phyloP scores from a whole-genome alignment of 2,329 filamentous ascomycete genomes.

The Exophiala oligosperma region DNA sequence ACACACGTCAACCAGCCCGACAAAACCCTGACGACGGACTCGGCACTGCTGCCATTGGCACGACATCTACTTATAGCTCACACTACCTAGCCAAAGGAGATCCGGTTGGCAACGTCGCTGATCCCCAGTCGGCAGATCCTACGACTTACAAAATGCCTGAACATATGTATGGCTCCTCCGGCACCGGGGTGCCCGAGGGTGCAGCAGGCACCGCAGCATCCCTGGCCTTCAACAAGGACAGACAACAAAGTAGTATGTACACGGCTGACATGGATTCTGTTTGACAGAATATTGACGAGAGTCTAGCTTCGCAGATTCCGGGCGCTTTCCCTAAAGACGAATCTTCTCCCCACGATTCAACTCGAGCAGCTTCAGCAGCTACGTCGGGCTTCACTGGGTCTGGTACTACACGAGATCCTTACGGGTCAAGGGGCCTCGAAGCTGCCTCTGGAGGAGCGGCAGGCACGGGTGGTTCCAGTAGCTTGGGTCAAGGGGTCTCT shows the following conservation, averaged over 20 bases:
- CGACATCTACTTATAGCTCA: slow-evolving; percentile 27
- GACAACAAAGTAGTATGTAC: slow-evolving; percentile 15
- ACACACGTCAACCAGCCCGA: not conserved
- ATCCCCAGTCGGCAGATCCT: slow-evolving; percentile 24
- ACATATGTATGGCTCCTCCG: slow-evolving; percentile 14
- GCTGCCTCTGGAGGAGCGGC: not conserved
- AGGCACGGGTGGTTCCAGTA: not conserved
- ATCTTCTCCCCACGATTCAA: slow-evolving; percentile 2
- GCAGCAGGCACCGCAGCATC: slow-evolving; percentile 18
- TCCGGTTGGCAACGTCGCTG: slow-evolving; percentile 19
- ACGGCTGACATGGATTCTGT: not conserved
- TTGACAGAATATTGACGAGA: not conserved
- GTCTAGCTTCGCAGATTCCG: slow-evolving; percentile 22
- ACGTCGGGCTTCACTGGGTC: not conserved
- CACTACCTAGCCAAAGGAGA: slow-evolving; percentile 22
- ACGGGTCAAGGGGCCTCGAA: not conserved
- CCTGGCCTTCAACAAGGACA: slow-evolving; percentile 16
- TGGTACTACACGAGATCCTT: not conserved
- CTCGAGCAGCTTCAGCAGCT: not conserved
- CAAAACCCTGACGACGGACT: not conserved
- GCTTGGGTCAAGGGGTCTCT: not conserved
- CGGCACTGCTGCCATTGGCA: slow-evolving; percentile 21
- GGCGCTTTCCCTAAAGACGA: slow-evolving; percentile 21
- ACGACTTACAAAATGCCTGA: slow-evolving; percentile 26
- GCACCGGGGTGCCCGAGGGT: slow-evolving; percentile 16